phyloP scores from a whole-genome alignment of 2,329 filamentous ascomycete species.

The Tolypocladium nubicola region DNA sequence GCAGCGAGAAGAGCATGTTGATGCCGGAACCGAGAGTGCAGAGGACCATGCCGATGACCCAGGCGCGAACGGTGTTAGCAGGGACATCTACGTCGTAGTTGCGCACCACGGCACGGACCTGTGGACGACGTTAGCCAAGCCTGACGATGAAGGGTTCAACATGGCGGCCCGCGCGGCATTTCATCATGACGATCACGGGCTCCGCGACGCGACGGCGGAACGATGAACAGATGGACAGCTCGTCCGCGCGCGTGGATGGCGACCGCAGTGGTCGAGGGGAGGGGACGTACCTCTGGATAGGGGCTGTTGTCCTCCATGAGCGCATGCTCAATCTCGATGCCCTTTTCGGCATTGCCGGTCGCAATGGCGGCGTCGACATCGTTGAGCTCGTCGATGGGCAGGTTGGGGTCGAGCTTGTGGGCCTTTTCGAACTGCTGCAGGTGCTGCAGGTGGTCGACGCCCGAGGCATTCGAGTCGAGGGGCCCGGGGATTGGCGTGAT shows the following conservation, averaged over 20 bases:
- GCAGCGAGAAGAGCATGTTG: constrained; percentile 50
- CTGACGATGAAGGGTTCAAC: background rate
- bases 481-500: constrained; percentile 31
- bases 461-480: constrained; percentile 26
- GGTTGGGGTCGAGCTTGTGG: constrained; percentile 54
- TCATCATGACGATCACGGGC: background rate
- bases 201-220: background rate
- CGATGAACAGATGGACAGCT: background rate
- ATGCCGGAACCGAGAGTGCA: constrained; percentile 51
- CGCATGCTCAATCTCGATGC: constrained; percentile 45
- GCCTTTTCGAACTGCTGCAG: constrained; percentile 48
- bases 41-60: constrained; percentile 50
- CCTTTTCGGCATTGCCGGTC: constrained; percentile 43
- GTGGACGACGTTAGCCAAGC: constrained; percentile 4
- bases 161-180: background rate
- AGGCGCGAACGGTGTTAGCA: constrained; percentile 54
- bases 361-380: constrained; percentile 48
- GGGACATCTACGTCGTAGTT: constrained; percentile 55
- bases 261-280: background rate
- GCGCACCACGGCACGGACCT: constrained; percentile 54
- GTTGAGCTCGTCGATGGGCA: constrained; percentile 51
- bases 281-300: constrained; percentile 46
- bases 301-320: constrained; percentile 55
- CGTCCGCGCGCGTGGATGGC: background rate
- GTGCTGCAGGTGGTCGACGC: constrained; percentile 30